Evolutionary conservation across 2,329 filamentous ascomycete species (phyloP).

Genomic region (Nothopassalora personata): DNA sequence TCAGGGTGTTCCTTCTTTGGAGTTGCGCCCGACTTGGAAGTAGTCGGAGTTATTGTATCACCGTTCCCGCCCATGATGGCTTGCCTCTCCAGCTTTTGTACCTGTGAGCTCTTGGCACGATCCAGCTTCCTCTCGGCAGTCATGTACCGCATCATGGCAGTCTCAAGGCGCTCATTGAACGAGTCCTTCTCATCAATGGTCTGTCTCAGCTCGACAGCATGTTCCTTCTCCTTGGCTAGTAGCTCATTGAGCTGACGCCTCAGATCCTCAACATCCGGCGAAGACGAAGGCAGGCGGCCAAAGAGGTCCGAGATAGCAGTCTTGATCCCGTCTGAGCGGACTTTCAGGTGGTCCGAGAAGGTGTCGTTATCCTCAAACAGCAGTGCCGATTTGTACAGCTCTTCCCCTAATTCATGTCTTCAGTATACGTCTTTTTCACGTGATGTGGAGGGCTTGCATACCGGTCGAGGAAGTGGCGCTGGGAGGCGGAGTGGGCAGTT

Average conservation of each 20-base stretch:
- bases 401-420: slow-evolving; percentile 29
- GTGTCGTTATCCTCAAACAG: slow-evolving; percentile 51
- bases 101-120: slow-evolving; percentile 78
- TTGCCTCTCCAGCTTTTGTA: slow-evolving; percentile 87
- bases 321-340: slow-evolving; percentile 71
- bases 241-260: slow-evolving; percentile 70
- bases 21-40: slow-evolving; percentile 33
- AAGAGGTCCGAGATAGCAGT: slow-evolving; percentile 68
- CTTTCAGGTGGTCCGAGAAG: slow-evolving; percentile 75
- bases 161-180: slow-evolving; percentile 79
- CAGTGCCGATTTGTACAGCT: slow-evolving; percentile 47
- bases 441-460: slow-evolving; percentile 25
- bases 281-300: slow-evolving; percentile 42
- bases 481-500: slow-evolving; percentile 28
- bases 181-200: slow-evolving; percentile 28
- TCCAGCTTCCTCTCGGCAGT: slow-evolving; percentile 94
- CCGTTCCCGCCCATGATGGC: slow-evolving; percentile 64
- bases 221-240: slow-evolving; percentile 71
- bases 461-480: slow-evolving; percentile 27
- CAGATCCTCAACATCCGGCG: slow-evolving; percentile 65
- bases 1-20: slow-evolving; percentile 48
- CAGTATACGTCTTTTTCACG: slow-evolving; percentile 28
- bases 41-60: slow-evolving; percentile 38
- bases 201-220: slow-evolving; percentile 25
- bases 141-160: slow-evolving; percentile 84